Conservation (phyloP, 805 yeast species). For the Wickerhamomyces queroliae region DNA sequence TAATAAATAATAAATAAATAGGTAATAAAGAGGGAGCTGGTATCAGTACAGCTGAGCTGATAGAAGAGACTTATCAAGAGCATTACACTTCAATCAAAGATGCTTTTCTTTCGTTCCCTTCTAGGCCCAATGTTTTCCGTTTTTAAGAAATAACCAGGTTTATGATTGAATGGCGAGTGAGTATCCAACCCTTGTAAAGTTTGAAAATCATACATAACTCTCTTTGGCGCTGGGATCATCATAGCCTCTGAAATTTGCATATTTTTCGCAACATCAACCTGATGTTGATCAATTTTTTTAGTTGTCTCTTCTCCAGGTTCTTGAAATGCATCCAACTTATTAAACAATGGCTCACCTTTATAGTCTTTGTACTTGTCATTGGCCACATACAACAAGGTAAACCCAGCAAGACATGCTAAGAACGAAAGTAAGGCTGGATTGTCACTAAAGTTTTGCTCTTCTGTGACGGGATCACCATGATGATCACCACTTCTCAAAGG, state of each 20-base stretch:
- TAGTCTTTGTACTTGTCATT: slow-evolving; percentile 4
- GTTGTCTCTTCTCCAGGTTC: background rate
- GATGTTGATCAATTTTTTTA: background rate
- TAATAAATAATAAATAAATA: slow-evolving; percentile 2
- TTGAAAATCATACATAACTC: background rate
- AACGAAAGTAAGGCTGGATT: slow-evolving; percentile 10
- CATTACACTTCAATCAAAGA: slow-evolving; percentile 9
- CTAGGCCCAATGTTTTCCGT: slow-evolving; percentile 11
- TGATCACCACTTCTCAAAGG: background rate
- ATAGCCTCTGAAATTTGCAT: slow-evolving; percentile 4
- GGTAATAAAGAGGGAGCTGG: background rate
- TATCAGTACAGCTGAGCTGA: too few relatives aligned
- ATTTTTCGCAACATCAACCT: background rate
- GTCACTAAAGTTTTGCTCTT: slow-evolving; percentile 11
- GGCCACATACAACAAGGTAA: slow-evolving; percentile 3
- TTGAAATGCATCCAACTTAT: too few relatives aligned
- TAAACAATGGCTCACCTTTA: background rate
- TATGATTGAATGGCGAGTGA: slow-evolving; percentile 13
- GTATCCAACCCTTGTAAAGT: slow-evolving; percentile 7
- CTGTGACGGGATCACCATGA: background rate
- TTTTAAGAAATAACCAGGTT: slow-evolving; percentile 9
- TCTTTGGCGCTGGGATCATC: slow-evolving; percentile 3
- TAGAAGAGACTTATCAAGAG: too few relatives aligned
- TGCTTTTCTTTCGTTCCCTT: slow-evolving; percentile 10
- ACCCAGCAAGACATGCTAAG: slow-evolving; percentile 5